Evolutionary conservation across 352 stramenopile genomes (phyloP).

Genomic region (Phytophthora megakarya): DNA sequence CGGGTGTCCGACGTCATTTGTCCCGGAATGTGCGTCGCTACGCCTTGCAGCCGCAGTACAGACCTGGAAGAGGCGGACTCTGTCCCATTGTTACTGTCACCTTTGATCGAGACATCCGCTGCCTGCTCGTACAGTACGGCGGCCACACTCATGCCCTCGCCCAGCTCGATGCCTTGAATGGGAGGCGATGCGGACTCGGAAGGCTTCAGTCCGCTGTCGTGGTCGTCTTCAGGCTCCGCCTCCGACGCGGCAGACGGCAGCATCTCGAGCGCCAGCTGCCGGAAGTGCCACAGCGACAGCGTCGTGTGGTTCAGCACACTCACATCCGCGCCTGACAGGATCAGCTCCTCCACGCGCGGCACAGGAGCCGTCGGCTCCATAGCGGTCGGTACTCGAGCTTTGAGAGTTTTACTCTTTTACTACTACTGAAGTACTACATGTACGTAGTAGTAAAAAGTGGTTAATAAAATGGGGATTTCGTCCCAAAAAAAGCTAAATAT

Average conservation of each 20-base stretch:
- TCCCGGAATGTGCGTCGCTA: conserved; percentile 32
- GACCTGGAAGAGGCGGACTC: conserved; percentile 5
- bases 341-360: conserved; percentile 52
- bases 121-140: conserved; percentile 43
- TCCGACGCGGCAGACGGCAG: conserved; percentile 32
- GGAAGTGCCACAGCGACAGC: conserved; percentile 83
- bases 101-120: not conserved
- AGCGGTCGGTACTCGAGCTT: conserved; percentile 18
- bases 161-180: conserved; percentile 43
- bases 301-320: conserved; percentile 74
- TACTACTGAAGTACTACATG: no score
- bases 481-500: no score
- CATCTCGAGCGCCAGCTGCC: conserved; percentile 59
- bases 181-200: not conserved
- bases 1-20: conserved; percentile 51
- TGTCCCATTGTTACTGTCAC: conserved; percentile 19
- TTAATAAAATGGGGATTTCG: no score
- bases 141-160: conserved; percentile 75
- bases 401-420: no score
- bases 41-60: conserved; percentile 25
- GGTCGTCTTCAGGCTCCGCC: conserved; percentile 23
- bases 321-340: conserved; percentile 67
- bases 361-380: conserved; percentile 24
- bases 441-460: no score
- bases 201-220: conserved; percentile 10